Conservation (phyloP, 2,329 filamentous ascomycete genomes). For the Aureobasidium melanogenum region DNA sequence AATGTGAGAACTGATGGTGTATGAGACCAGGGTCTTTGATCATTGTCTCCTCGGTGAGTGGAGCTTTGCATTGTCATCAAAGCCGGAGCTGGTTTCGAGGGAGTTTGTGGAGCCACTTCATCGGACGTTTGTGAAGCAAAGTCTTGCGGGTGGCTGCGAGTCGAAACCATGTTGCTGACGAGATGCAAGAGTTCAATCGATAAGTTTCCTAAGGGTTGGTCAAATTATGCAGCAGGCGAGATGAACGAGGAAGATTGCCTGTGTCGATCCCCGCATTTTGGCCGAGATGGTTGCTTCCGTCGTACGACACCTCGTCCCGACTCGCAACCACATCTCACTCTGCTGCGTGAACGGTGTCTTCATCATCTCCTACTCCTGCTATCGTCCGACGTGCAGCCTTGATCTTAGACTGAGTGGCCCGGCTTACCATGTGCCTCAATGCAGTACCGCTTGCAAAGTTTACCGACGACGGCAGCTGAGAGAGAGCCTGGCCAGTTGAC, state of each 20-base stretch:
- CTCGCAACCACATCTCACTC: background rate
- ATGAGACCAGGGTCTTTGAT: conserved; percentile 43
- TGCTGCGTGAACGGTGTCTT: background rate
- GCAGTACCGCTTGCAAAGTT: background rate
- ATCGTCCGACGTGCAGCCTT: background rate
- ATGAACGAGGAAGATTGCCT: background rate
- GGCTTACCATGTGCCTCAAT: background rate
- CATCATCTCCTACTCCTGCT: background rate
- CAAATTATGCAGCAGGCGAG: background rate
- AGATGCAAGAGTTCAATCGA: background rate
- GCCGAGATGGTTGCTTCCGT: background rate
- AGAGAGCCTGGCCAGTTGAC: background rate
- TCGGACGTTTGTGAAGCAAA: conserved; percentile 40
- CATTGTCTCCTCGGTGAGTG: background rate
- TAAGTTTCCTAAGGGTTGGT: background rate
- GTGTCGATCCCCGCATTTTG: conserved; percentile 1
- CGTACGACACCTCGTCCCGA: background rate
- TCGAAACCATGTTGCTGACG: conserved; percentile 42
- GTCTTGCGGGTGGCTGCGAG: conserved; percentile 44
- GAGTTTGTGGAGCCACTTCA: conserved; percentile 18
- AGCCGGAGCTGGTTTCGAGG: conserved; percentile 11
- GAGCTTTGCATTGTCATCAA: background rate
- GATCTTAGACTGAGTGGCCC: background rate
- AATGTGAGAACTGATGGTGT: conserved; percentile 52
- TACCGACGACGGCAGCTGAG: background rate